Conservation (phyloP, 805 yeast genomes). For the Saccharomycopsis selenospora region DNA sequence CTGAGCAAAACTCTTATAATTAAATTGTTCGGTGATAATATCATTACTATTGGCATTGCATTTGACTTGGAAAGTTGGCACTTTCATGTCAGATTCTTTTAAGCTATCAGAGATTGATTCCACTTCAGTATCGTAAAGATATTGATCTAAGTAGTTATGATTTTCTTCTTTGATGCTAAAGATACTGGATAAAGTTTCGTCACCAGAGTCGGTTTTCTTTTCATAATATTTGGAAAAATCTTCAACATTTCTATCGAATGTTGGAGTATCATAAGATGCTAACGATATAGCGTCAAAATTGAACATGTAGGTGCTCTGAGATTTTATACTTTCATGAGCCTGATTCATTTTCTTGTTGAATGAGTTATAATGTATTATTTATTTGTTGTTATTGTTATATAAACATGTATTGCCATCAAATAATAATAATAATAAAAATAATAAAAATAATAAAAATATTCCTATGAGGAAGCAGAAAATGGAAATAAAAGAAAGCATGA, state of each 20-base stretch:
- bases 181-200: not conserved
- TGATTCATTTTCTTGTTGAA: not conserved
- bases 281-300: not conserved
- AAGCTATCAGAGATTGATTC: constrained; percentile 8
- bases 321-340: not conserved
- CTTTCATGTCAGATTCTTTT: not conserved
- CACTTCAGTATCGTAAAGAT: constrained; percentile 16
- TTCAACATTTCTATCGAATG: not conserved
- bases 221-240: not conserved
- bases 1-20: no score
- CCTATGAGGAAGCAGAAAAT: no score
- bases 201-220: not conserved
- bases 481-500: no score
- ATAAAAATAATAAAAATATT: no score
- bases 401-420: no score
- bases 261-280: not conserved
- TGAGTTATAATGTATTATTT: no score
- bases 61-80: constrained; percentile 7
- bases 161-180: not conserved
- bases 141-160: constrained; percentile 1
- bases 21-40: no score
- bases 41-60: not conserved
- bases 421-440: no score
- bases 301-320: not conserved
- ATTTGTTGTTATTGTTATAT: no score